Evolutionary conservation across 768 basidiomycete species (phyloP).

Genomic region (Trametes elegans): DNA sequence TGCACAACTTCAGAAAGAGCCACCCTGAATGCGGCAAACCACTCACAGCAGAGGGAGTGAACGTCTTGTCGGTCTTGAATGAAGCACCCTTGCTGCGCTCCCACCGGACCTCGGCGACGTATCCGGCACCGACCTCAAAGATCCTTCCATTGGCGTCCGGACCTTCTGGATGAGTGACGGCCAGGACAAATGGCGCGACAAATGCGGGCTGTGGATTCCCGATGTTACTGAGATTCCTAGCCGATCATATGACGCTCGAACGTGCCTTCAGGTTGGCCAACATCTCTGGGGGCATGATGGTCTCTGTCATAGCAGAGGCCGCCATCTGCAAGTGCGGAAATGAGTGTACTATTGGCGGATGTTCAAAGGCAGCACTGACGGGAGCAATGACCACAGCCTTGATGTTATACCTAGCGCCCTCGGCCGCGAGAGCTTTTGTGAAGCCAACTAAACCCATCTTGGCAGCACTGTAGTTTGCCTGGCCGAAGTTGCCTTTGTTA

Average conservation of each 20-base stretch:
- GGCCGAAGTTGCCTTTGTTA: constrained; percentile 83
- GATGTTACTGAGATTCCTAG: background rate
- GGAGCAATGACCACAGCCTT: constrained; percentile 87
- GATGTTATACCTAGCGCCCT: constrained; percentile 92
- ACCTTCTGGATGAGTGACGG: constrained; percentile 82
- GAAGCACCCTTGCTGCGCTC: constrained; percentile 84
- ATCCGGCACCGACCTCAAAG: constrained; percentile 94
- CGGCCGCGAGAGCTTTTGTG: constrained; percentile 88
- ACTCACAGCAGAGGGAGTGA: constrained; percentile 90
- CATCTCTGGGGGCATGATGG: constrained; percentile 92
- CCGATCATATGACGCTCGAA: background rate
- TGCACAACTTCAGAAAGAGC: background rate
- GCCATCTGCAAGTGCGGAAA: constrained; percentile 57
- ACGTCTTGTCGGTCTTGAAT: constrained; percentile 86
- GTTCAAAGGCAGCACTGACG: constrained; percentile 41
- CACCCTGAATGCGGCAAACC: no score
- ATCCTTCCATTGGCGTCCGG: constrained; percentile 77
- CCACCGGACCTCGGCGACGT: constrained; percentile 89
- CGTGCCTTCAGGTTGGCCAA: constrained; percentile 77
- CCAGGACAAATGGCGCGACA: constrained; percentile 89
- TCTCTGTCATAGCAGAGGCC: constrained; percentile 96
- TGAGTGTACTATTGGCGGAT: background rate
- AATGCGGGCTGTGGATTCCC: constrained; percentile 75
- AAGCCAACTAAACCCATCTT: constrained; percentile 96
- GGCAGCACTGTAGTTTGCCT: constrained; percentile 96